Evolutionary conservation across 176 grass and related monocot species (phyloP), one percentile per base, ranked within the genome.

Genomic region (Cymbopogon citratus): DNA sequence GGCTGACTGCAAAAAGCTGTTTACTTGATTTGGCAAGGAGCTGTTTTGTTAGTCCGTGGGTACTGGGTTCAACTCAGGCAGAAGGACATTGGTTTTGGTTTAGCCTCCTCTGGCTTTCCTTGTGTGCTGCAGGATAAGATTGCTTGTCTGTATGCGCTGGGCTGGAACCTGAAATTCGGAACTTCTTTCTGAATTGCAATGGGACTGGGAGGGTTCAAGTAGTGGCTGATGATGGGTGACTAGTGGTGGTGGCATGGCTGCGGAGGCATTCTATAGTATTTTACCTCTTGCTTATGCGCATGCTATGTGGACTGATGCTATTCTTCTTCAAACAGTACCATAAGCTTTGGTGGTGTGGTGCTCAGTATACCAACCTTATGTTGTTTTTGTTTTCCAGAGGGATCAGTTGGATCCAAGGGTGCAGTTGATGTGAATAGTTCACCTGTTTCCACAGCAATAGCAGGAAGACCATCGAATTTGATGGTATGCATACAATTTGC

Each of bases 381-480:
- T 88, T 85, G 68, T 82, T 92, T 89, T 87, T 92, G 79, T 89
- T 92, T 92, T 92, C 76, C 87, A 92, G 90, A 89, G 33, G 57
- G 75, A 84, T 87, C 79, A 68, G 63, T 87, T 89, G 38, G 84
- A 89, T 73, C 81, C 75, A 68, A 83, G 60, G 65, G 67, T 65
- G 72, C 57, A 7, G n/a, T 84, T 81, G 84, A 76, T 81, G 62
- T 26, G 34, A 83, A 80, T 34, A 41, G 16, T 21, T 72, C 36
- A 80, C 34, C 71, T 80, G 48, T 89, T 86, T 76, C 69, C 11
- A 3, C 34, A 48, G 36, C 60, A 76, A 12, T 66, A 76, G 44
- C 66, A 73, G 63, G 75, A 77, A 92, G 71, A 44, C 60, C 29
- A 67, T 80, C 87, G 44, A 71, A 89, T 59, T 83, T 75, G 35